phyloP scores from a whole-genome alignment of 176 grass and related monocot genomes.

The Bonia amplexicaulis region DNA sequence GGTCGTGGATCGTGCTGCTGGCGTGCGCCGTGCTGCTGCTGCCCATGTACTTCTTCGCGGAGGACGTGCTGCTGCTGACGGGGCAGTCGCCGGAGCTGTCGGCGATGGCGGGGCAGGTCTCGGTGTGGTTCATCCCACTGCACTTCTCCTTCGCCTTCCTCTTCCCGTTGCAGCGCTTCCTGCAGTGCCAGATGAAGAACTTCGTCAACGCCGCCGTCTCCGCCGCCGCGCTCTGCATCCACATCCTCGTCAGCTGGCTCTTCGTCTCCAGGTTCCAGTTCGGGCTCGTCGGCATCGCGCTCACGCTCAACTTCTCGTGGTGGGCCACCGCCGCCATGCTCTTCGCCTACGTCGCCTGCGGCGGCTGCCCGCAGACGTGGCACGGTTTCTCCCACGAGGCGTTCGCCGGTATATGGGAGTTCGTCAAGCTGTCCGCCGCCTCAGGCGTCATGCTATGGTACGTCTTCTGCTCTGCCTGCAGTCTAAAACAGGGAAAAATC shows the following conservation, averaged over 20 bases:
- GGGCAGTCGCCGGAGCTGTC: constrained; percentile 75
- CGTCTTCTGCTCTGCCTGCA: background rate
- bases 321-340: constrained; percentile 51
- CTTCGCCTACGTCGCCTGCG: constrained; percentile 53
- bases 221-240: constrained; percentile 47
- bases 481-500: too few relatives aligned
- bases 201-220: constrained; percentile 45
- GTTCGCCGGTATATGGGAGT: constrained; percentile 67
- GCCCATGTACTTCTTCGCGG: constrained; percentile 78
- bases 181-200: constrained; percentile 97
- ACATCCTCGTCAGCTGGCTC: constrained; percentile 74
- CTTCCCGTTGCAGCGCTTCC: constrained; percentile 90
- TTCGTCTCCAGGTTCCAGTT: constrained; percentile 47
- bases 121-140: constrained; percentile 87
- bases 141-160: constrained; percentile 91
- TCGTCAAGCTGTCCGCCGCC: constrained; percentile 71
- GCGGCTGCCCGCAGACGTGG: constrained; percentile 81
- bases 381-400: constrained; percentile 83
- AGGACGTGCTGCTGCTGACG: constrained; percentile 57
- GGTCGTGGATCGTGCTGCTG: constrained; percentile 84
- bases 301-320: constrained; percentile 95
- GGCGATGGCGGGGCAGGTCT: constrained; percentile 50
- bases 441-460: constrained; percentile 94
- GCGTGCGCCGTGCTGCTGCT: constrained; percentile 65
- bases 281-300: constrained; percentile 65